Percentiles rank a stretch among this genome's conserved stretches.
These are phyloP conservation scores for Cryptococcus depauperatus DNA, from an alignment of 1,284 basidiomycete genomes.

Conservation along the genomic window DNA sequence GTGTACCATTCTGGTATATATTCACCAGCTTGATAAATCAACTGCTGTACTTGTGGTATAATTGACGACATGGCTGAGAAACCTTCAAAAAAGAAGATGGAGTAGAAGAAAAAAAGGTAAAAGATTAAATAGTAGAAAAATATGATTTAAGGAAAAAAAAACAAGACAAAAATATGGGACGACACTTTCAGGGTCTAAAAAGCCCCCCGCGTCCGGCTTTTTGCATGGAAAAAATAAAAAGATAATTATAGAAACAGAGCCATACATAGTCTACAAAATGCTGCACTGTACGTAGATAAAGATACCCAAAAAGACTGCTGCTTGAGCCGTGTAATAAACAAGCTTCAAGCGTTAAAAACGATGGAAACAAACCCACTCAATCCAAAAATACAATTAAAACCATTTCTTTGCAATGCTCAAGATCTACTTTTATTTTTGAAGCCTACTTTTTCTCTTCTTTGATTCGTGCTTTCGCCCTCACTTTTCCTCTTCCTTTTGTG, in stretches of 20 bases:
- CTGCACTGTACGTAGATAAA: background rate
- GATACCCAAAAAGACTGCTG: background rate
- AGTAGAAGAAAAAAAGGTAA: background rate
- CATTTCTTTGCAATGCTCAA: background rate
- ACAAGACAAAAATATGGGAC: background rate
- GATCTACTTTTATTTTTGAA: background rate
- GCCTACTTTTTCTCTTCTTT: constrained; percentile 7
- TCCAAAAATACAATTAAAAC: background rate
- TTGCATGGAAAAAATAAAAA: background rate
- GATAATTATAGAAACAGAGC: constrained; percentile 2
- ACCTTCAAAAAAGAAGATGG: background rate
- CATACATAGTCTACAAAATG: too few species aligned
- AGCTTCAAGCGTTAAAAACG: too few species aligned
- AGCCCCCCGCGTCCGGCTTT: constrained; percentile 1
- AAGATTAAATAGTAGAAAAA: constrained; percentile 2
- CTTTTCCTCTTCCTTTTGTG: constrained; percentile 3
- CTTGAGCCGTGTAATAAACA: too few species aligned
- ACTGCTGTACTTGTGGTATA: background rate
- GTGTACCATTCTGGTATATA: constrained; percentile 5
- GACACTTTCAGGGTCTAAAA: background rate
- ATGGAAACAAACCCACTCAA: background rate
- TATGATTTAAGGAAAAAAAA: constrained; percentile 9
- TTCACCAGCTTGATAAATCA: background rate
- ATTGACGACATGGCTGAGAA: constrained; percentile 2
- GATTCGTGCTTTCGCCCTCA: constrained; percentile 5